Evolutionary conservation across 352 stramenopile species (phyloP).

Genomic region (Globisporangium cystogenes): DNA sequence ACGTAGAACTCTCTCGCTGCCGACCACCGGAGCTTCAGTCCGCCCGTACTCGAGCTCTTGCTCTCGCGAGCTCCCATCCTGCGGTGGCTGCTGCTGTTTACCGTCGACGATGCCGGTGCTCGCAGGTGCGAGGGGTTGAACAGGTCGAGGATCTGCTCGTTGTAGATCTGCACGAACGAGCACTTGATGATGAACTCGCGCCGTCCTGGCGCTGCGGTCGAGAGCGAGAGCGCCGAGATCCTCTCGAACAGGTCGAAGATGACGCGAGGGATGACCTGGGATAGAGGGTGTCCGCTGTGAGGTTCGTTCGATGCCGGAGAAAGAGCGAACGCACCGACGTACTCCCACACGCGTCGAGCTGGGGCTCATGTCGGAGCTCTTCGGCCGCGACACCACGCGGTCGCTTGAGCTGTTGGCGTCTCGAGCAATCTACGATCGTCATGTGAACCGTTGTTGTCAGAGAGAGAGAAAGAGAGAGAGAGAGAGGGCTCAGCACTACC

Average conservation of each 20-base stretch:
- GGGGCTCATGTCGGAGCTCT: slow-evolving; percentile 6
- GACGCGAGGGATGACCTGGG: slow-evolving; percentile 40
- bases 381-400: slow-evolving; percentile 15
- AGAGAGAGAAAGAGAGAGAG: too few species aligned
- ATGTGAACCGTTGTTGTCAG: neutral
- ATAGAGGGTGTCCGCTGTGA: neutral
- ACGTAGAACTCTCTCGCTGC: slow-evolving; percentile 52
- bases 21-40: slow-evolving; percentile 42
- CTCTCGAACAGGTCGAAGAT: slow-evolving; percentile 39
- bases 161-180: slow-evolving; percentile 91
- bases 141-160: slow-evolving; percentile 79
- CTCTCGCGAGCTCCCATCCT: neutral
- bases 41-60: slow-evolving; percentile 4
- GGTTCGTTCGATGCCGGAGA: too few species aligned
- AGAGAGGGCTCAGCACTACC: too few species aligned
- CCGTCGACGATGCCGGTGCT: neutral
- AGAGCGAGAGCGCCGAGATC: slow-evolving; percentile 13
- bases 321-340: too few species aligned
- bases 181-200: slow-evolving; percentile 48
- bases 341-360: slow-evolving; percentile 23
- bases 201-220: slow-evolving; percentile 1
- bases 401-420: slow-evolving; percentile 4
- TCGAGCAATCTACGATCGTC: slow-evolving; percentile 1
- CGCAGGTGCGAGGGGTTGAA: slow-evolving; percentile 36
- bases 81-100: neutral